Conservation (phyloP, 2,329 filamentous ascomycete genomes). For the Colletotrichum plurivorum region DNA sequence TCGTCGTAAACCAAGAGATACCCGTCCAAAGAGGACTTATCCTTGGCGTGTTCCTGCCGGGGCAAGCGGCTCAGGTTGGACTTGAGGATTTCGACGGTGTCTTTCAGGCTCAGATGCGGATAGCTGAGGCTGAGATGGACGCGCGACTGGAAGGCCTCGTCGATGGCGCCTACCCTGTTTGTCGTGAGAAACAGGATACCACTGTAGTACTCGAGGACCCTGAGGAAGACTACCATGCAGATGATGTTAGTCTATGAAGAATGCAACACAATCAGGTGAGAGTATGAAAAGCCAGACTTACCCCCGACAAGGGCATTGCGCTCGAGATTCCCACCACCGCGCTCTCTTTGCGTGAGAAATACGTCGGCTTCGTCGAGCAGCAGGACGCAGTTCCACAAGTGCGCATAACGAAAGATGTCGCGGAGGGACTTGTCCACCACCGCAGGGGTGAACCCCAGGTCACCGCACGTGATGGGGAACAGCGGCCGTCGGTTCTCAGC, state of each 20-base stretch:
- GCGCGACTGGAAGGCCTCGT: slow-evolving; percentile 59
- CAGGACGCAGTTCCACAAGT: slow-evolving; percentile 46
- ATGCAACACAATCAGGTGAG: background rate
- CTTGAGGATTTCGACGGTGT: slow-evolving; percentile 47
- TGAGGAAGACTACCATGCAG: slow-evolving; percentile 53
- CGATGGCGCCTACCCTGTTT: slow-evolving; percentile 60
- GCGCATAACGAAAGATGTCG: slow-evolving; percentile 44
- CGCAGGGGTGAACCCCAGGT: slow-evolving; percentile 44
- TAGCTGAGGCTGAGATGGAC: slow-evolving; percentile 56
- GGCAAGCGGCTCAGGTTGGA: slow-evolving; percentile 46
- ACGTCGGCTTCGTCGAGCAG: slow-evolving; percentile 49
- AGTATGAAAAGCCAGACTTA: slow-evolving; percentile 14
- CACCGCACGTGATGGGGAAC: slow-evolving; percentile 46
- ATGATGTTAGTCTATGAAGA: background rate
- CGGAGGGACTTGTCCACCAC: slow-evolving; percentile 43
- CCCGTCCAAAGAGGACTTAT: slow-evolving; percentile 36
- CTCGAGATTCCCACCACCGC: background rate
- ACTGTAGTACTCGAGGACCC: slow-evolving; percentile 56
- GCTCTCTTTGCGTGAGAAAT: slow-evolving; percentile 45
- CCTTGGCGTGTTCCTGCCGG: slow-evolving; percentile 1
- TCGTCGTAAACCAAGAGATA: slow-evolving; percentile 42
- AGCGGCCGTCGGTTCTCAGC: slow-evolving; percentile 44
- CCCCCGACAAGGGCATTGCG: slow-evolving; percentile 46
- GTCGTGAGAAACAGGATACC: slow-evolving; percentile 62
- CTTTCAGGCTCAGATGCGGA: slow-evolving; percentile 42